Evolutionary conservation across 805 yeast genomes (phyloP), one percentile per base, ranked within the genome.

Genomic region (Lipomyces mesembrius): DNA sequence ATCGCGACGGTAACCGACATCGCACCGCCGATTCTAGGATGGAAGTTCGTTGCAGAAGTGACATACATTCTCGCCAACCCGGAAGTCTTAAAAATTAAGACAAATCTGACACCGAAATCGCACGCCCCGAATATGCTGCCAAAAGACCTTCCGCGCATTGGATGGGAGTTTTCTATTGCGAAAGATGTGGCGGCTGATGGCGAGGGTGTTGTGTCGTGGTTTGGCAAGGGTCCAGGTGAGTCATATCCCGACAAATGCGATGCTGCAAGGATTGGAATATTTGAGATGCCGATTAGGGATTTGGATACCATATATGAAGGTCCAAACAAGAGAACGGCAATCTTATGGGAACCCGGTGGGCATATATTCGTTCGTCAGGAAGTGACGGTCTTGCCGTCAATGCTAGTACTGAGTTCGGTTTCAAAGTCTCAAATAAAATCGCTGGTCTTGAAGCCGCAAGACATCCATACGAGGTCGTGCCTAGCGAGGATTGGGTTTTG

Each of bases 271-370:
- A 56, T 77, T 49, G 81, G 79, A 4, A 46, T 74, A 1, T 72
- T 72, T 62, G 55, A 57, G 9, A 43, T 63, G n/a, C 39, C 65
- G 2, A 71, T 66, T 22, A 65, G 57, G 3, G 70, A 71, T 0
- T 67, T 77, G 25, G 75, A 73, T 60, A 72, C 69, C 53, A 57
- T 59, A 34, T 79, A 78, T 65, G 80, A 78, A 17, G 77, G 72
- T 52, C 81, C 81, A n/a, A n/a, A 0, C 81, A 79, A 68, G 81
- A 79, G 55, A 76, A 75, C 61, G 80, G 81, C 34, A 79, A 78
- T 65, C 77, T 77, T 39, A 69, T 72, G 32, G 79, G 74, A 55
- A 76, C 78, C 11, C 70, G 75, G 17, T 78, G 79, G 80, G 65
- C 75, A 4, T 37, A 63, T 57, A 39, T 67, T 2, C 55, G 64